Conservation (phyloP, 805 yeast genomes). For the Cyberlindnera suaveolens region DNA sequence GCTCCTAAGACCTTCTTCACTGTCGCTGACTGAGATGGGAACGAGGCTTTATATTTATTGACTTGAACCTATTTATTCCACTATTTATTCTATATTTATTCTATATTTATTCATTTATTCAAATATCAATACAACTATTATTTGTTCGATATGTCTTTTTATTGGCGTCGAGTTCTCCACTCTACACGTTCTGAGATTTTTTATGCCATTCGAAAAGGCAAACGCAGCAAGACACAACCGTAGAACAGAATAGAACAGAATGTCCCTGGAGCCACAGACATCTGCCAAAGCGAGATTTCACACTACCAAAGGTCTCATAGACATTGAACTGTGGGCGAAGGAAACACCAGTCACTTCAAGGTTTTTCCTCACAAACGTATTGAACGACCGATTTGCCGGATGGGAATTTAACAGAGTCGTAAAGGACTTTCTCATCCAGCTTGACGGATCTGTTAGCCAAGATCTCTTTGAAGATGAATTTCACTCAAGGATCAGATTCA, state of each 20-base stretch:
- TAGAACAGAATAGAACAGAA: not conserved
- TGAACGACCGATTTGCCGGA: conserved; percentile 36
- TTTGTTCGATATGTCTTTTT: conserved; percentile 4
- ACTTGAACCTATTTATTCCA: conserved; percentile 6
- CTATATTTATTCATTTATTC: conserved; percentile 3
- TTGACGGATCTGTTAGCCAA: conserved; percentile 25
- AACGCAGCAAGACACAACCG: not conserved
- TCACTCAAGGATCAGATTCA: conserved; percentile 45
- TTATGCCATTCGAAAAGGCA: not conserved
- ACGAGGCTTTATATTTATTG: conserved; percentile 6
- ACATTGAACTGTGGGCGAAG: conserved; percentile 62
- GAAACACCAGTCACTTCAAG: conserved; percentile 49
- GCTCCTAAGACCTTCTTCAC: conserved; percentile 20
- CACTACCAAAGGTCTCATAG: conserved; percentile 55
- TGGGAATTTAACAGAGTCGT: conserved; percentile 36
- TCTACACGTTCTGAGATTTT: not conserved
- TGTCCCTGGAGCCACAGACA: conserved; percentile 44
- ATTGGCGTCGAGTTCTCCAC: not conserved
- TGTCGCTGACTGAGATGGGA: conserved; percentile 1
- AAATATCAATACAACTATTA: not conserved
- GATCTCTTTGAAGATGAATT: conserved; percentile 35
- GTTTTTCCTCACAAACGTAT: conserved; percentile 43
- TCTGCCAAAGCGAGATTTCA: conserved; percentile 49
- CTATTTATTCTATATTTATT: conserved; percentile 2
- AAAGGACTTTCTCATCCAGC: conserved; percentile 30